These are phyloP conservation scores for Elsinoe arachidis DNA, from an alignment of 2,329 filamentous ascomycete species.

Conservation along the genomic window DNA sequence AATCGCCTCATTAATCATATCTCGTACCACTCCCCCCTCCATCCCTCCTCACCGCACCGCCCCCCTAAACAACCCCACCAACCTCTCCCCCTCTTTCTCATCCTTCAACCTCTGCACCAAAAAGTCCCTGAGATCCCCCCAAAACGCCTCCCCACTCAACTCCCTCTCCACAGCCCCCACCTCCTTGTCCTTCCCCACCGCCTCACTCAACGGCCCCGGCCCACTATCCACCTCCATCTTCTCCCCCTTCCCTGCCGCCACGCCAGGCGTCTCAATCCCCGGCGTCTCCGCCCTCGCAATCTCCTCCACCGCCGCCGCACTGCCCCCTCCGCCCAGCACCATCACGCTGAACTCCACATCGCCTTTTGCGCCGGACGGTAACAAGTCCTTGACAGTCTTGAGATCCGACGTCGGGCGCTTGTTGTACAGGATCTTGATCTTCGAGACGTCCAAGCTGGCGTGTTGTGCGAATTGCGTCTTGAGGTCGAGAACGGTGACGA, in stretches of 20 bases:
- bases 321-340: constrained; percentile 58
- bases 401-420: constrained; percentile 77
- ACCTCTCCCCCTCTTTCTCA: constrained; percentile 52
- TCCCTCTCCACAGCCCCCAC: constrained; percentile 43
- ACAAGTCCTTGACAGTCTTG: constrained; percentile 67
- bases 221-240: constrained; percentile 27
- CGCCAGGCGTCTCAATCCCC: constrained; percentile 35
- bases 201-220: constrained; percentile 21
- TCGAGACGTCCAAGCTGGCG: constrained; percentile 58
- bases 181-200: constrained; percentile 36
- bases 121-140: constrained; percentile 76
- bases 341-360: constrained; percentile 73
- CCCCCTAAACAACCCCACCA: constrained; percentile 59
- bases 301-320: constrained; percentile 20
- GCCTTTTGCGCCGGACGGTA: constrained; percentile 34
- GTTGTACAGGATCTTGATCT: constrained; percentile 76
- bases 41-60: constrained; percentile 30
- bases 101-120: constrained; percentile 71
- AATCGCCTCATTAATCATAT: constrained; percentile 1
- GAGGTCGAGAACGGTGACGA: constrained; percentile 67
- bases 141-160: constrained; percentile 67
- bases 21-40: background rate
- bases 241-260: constrained; percentile 21
- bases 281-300: constrained; percentile 31
- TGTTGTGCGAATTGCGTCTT: constrained; percentile 60